Evolutionary conservation across 2,329 filamentous ascomycete genomes (phyloP).

Genomic region (Pseudocercospora crystallina): DNA sequence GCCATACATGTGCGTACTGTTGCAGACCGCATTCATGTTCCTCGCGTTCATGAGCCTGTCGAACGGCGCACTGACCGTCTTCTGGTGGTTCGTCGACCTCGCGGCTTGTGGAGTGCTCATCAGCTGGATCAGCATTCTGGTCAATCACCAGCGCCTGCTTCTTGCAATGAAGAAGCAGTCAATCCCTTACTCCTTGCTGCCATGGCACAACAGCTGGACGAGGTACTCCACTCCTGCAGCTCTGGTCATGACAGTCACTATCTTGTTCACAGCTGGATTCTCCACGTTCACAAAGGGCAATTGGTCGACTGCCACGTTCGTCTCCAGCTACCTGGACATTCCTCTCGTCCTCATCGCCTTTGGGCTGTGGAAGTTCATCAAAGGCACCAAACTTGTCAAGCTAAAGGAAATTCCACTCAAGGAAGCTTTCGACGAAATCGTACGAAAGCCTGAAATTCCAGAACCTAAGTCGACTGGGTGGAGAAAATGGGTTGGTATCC

Average conservation of each 20-base stretch:
- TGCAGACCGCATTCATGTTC: slow-evolving; percentile 31
- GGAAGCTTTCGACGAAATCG: slow-evolving; percentile 26
- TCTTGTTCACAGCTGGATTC: slow-evolving; percentile 32
- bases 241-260: slow-evolving; percentile 30
- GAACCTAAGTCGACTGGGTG: slow-evolving; percentile 22
- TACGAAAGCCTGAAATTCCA: slow-evolving; percentile 21
- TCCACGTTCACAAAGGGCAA: slow-evolving; percentile 29
- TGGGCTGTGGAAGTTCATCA: slow-evolving; percentile 27
- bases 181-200: slow-evolving; percentile 24
- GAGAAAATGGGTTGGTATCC: slow-evolving; percentile 19
- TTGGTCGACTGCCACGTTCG: slow-evolving; percentile 33
- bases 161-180: slow-evolving; percentile 28
- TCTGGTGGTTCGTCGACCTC: slow-evolving; percentile 64
- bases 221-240: slow-evolving; percentile 36
- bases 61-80: slow-evolving; percentile 59
- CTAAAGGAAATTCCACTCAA: slow-evolving; percentile 25
- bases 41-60: slow-evolving; percentile 31
- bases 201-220: slow-evolving; percentile 41
- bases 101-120: slow-evolving; percentile 64
- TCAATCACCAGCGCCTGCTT: slow-evolving; percentile 29
- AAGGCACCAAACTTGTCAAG: slow-evolving; percentile 26
- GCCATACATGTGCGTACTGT: slow-evolving; percentile 27
- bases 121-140: slow-evolving; percentile 51
- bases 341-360: slow-evolving; percentile 27
- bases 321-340: slow-evolving; percentile 37